Evolutionary conservation across 2,329 filamentous ascomycete species (phyloP).

Genomic region (Bipolaris oryzae): DNA sequence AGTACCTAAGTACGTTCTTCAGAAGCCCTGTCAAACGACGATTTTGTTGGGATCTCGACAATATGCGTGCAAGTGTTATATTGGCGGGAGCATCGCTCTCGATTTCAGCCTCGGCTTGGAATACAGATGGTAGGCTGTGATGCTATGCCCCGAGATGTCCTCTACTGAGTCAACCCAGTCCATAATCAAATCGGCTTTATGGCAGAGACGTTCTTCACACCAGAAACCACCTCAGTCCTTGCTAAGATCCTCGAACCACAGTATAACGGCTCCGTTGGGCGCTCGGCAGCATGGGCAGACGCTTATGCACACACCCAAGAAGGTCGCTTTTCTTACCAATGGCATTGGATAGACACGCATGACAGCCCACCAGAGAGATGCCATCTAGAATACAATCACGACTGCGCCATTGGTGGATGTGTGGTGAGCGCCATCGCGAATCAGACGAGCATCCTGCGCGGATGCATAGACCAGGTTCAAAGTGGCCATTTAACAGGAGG

Average conservation of each 20-base stretch:
- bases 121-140: conserved; percentile 36
- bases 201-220: conserved; percentile 46
- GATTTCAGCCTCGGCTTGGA: conserved; percentile 34
- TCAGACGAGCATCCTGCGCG: conserved; percentile 48
- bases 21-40: neutral
- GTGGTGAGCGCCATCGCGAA: conserved; percentile 53
- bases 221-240: conserved; percentile 41
- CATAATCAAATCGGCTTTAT: conserved; percentile 52
- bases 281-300: conserved; percentile 50
- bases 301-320: conserved; percentile 47
- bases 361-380: conserved; percentile 45
- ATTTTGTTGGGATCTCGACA: neutral
- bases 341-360: conserved; percentile 51
- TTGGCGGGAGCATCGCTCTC: conserved; percentile 19
- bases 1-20: neutral
- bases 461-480: conserved; percentile 43
- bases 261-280: conserved; percentile 49
- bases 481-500: conserved; percentile 30
- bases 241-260: conserved; percentile 47
- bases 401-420: conserved; percentile 49
- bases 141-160: neutral
- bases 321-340: conserved; percentile 51
- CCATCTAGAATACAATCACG: conserved; percentile 44
- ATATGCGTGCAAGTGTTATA: conserved; percentile 1
- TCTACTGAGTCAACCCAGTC: conserved; percentile 30